Conservation (phyloP, 148 eudicot genomes). For the Mesembryanthemum crystallinum region DNA sequence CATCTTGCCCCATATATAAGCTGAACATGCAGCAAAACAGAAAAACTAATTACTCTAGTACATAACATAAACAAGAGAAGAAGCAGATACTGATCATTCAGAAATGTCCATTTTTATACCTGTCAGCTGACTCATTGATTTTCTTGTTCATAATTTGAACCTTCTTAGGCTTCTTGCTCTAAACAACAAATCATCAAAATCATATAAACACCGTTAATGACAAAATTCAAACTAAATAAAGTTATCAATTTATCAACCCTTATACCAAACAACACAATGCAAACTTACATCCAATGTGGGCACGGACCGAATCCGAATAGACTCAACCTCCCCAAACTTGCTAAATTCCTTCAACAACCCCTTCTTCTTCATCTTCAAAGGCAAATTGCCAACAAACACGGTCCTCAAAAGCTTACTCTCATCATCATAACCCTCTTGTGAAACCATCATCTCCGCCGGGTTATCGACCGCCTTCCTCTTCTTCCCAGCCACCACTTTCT, state of each 20-base stretch:
- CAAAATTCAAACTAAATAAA: not conserved
- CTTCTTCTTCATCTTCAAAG: constrained; percentile 85
- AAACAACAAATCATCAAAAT: constrained; percentile 11
- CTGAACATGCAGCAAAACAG: not conserved
- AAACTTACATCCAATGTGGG: constrained; percentile 82
- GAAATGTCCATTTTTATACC: no score
- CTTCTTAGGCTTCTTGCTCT: constrained; percentile 71
- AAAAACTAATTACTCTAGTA: not conserved
- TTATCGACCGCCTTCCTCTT: constrained; percentile 69
- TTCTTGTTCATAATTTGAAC: constrained; percentile 30
- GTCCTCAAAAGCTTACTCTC: constrained; percentile 88
- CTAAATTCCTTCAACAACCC: constrained; percentile 66
- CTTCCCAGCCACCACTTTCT: constrained; percentile 44
- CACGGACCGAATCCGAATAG: constrained; percentile 82
- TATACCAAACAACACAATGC: not conserved
- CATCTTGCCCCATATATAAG: not conserved
- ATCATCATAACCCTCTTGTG: constrained; percentile 88
- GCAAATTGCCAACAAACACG: constrained; percentile 88
- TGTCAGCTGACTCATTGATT: constrained; percentile 46
- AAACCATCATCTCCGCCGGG: constrained; percentile 46
- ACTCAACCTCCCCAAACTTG: constrained; percentile 80
- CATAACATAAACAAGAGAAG: no score
- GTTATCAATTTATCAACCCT: not conserved
- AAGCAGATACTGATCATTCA: no score
- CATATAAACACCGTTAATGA: not conserved